Base-by-base conservation (phyloP, 108 stramenopile genomes). In the Parmales sp. region DNA sequence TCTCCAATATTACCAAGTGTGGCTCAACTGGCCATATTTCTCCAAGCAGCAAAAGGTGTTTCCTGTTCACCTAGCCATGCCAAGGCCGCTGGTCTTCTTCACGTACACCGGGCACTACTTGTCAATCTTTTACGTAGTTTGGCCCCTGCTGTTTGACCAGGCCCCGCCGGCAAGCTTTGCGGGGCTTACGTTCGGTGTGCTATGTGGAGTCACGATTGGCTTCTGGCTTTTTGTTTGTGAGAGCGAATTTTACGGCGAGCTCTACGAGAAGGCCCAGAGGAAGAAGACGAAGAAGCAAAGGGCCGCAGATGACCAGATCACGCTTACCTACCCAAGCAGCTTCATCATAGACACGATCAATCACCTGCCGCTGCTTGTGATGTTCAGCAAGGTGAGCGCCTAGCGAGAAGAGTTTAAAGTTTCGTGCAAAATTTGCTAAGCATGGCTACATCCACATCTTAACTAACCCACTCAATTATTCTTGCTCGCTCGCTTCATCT, bases 21-120 rank as follows among this genome's bases (percentile, higher is more conserved):
- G n/a, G n/a, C n/a, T n/a, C n/a, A 60, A 60, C 54, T 60, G 54
- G 54, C 29, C 29, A 34, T 60, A 60, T 34, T 60, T 13, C 54
- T 34, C 5, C 7, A 34, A 60, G 1, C 31, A 34, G 8, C 54
- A 60, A 34, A 60, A 28, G 3, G 54, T 60, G 8, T 28, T 60
- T 11, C 54, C 54, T 3, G 54, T 60, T 20, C 54, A 60, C 54
- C 31, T 60, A 1, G 8, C 54, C 29, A 28, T 34, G 16, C 13
- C 36, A 11, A 28, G 54, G 29, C 54, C 54, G 6, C 28, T 60
- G 29, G 18, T 20, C n/a, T 60, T 60, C 31, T 60, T 60, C 54
- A 60, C 54, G 28, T 60, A 34, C 31, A 34, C n/a, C 26, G 54
- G 54, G 5, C 54, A 60, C 54, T 60, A 60, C 54, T 16, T 60